Conservation (phyloP, 2,329 filamentous ascomycete genomes). For the Pyrenochaeta sp. region DNA sequence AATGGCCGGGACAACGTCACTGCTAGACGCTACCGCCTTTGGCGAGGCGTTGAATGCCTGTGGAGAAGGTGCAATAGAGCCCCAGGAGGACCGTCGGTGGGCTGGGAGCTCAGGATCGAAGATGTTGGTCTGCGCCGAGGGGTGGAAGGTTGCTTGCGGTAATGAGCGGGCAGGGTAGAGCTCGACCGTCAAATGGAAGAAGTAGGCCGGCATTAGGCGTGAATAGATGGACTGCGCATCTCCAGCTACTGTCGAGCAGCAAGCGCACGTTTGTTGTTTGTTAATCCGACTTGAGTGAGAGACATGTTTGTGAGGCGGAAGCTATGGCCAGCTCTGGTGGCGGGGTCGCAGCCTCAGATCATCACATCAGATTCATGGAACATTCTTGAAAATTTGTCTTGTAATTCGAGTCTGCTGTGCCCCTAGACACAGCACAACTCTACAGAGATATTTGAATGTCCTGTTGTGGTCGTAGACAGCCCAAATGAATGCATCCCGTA, state of each 20-base stretch:
- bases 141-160: slow-evolving; percentile 46
- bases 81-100: slow-evolving; percentile 51
- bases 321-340: no score
- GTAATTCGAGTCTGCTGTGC: no score
- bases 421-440: slow-evolving; percentile 1
- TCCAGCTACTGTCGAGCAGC: slow-evolving; percentile 5
- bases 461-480: slow-evolving; percentile 5
- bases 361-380: no score
- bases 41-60: slow-evolving; percentile 18
- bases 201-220: slow-evolving; percentile 65
- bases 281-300: neutral
- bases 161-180: slow-evolving; percentile 55
- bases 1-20: slow-evolving; percentile 23
- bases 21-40: slow-evolving; percentile 34
- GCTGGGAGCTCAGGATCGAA: slow-evolving; percentile 54
- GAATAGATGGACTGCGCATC: slow-evolving; percentile 15
- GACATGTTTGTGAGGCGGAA: slow-evolving; percentile 13
- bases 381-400: no score
- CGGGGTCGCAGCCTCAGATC: slow-evolving; percentile 6
- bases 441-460: no score
- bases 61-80: slow-evolving; percentile 24
- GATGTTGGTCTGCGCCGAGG: slow-evolving; percentile 53
- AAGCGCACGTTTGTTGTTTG: neutral
- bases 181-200: slow-evolving; percentile 69
- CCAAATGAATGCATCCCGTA: slow-evolving; percentile 11